Evolutionary conservation across 2,329 filamentous ascomycete genomes (phyloP), one percentile per base, ranked within the genome.

Genomic region (Waltergamsia citrina): DNA sequence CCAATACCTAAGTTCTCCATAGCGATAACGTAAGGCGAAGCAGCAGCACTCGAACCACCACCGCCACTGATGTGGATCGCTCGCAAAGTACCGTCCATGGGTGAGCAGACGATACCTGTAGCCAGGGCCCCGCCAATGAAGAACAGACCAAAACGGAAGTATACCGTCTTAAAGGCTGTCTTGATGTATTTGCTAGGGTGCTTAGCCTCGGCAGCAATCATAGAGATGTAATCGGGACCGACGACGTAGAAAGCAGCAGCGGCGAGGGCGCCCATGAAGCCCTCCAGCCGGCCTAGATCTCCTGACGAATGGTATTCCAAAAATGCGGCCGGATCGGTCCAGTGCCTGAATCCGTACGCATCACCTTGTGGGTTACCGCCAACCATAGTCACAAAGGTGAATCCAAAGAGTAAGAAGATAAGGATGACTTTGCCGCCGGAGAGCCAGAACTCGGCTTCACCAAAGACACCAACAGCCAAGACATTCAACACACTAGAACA

Each of bases 321-420:
- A 35, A 52, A 50, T 1, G 46, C 24, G 2, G 73, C 76, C 0
- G 78, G 78, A 26, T 73, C 58, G 30, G 63, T 71, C 75, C 79
- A 85, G 50, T 81, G 81, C 29, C 67, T 56, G 49, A 83, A 83
- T 1, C 80, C 79, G 35, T 76, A 67, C 3, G 69, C 62, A 15
- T 71, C 63, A 2, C 64, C 63, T 4, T 70, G 66, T 0, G 75
- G 68, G 4, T 73, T 67, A 21, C 74, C 75, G 9, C 76, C 76
- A 1, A 75, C 59, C 47, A 77, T 71, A 38, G 79, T 72, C 30
- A 78, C 60, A 20, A 79, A 54, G 11, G 71, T 71, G 44, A 76
- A 69, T 32, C 74, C 63, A 32, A 75, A 74, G 24, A 81, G 57
- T 28, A 69, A 66, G 35, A 78, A 49, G 28, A 81, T 70, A 6